Conservation (phyloP, 2,329 filamentous ascomycete species). For the Claviceps paspali region DNA sequence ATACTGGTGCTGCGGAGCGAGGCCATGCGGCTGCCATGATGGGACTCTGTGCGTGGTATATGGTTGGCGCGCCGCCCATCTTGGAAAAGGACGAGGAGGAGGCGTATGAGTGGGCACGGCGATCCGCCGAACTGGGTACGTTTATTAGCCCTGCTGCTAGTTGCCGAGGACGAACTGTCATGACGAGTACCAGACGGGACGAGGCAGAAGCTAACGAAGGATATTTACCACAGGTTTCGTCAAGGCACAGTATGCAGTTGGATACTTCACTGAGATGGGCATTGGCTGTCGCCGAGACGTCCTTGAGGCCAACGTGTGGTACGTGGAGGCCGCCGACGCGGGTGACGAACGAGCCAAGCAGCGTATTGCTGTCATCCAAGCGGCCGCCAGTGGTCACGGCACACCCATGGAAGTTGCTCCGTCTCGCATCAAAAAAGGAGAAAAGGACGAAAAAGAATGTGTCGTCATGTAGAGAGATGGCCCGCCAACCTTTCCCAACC, state of each 20-base stretch:
- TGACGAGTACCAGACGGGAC: no score
- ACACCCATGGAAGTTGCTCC: constrained; percentile 41
- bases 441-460: constrained; percentile 39
- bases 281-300: constrained; percentile 89
- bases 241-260: constrained; percentile 83
- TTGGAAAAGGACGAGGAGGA: constrained; percentile 91
- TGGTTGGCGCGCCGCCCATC: constrained; percentile 84
- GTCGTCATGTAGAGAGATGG: constrained; percentile 38
- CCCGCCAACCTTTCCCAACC: no score
- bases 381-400: constrained; percentile 50
- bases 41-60: constrained; percentile 96
- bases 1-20: constrained; percentile 77
- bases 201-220: neutral
- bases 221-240: constrained; percentile 36
- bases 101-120: constrained; percentile 88
- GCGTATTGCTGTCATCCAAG: constrained; percentile 70
- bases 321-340: constrained; percentile 84
- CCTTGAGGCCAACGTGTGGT: constrained; percentile 97
- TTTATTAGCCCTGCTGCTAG: no score
- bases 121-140: constrained; percentile 74
- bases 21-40: constrained; percentile 87
- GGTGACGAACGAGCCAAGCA: constrained; percentile 84
- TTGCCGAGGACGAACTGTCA: no score
- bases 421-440: constrained; percentile 35
- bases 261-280: constrained; percentile 97